These are phyloP conservation scores for Coemansia javaensis DNA, from an alignment of 192 early-diverging fungal genomes.

Conservation along the genomic window DNA sequence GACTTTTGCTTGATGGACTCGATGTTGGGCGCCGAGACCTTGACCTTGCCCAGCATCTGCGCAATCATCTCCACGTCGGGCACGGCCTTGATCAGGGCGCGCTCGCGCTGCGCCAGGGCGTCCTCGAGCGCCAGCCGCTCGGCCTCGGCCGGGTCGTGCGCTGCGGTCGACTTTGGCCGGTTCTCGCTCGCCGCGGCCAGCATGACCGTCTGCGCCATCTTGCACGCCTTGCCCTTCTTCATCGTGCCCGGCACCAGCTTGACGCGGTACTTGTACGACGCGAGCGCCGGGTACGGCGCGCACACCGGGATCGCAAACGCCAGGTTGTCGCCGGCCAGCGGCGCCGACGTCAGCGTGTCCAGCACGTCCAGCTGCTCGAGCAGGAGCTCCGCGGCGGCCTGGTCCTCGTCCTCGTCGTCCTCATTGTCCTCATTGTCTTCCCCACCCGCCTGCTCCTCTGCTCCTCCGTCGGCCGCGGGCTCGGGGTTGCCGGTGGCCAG, in stretches of 20 bases:
- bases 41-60: slow-evolving; percentile 84
- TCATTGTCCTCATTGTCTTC: background rate
- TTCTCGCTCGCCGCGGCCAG: slow-evolving; percentile 35
- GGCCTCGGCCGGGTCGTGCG: slow-evolving; percentile 16
- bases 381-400: slow-evolving; percentile 25
- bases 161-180: slow-evolving; percentile 8
- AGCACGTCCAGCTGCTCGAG: slow-evolving; percentile 57
- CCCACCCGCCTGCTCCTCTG: background rate
- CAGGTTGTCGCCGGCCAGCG: slow-evolving; percentile 73
- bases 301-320: slow-evolving; percentile 87
- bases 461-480: background rate
- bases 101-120: slow-evolving; percentile 57
- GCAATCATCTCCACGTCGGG: slow-evolving; percentile 77
- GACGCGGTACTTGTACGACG: slow-evolving; percentile 90
- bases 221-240: slow-evolving; percentile 87
- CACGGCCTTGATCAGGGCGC: slow-evolving; percentile 75
- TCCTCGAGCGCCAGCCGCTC: slow-evolving; percentile 28
- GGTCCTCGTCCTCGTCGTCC: slow-evolving; percentile 29
- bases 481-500: slow-evolving; percentile 1
- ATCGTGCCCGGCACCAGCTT: slow-evolving; percentile 86
- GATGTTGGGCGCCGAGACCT: slow-evolving; percentile 73
- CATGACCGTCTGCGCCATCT: slow-evolving; percentile 50
- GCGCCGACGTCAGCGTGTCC: slow-evolving; percentile 77
- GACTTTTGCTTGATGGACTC: slow-evolving; percentile 57
- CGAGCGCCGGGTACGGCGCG: slow-evolving; percentile 82